A percentile compares a stretch with the other conserved stretches of the same genome.
phyloP scores from a whole-genome alignment of 2,329 filamentous ascomycete genomes.

The Exophiala bonariae region DNA sequence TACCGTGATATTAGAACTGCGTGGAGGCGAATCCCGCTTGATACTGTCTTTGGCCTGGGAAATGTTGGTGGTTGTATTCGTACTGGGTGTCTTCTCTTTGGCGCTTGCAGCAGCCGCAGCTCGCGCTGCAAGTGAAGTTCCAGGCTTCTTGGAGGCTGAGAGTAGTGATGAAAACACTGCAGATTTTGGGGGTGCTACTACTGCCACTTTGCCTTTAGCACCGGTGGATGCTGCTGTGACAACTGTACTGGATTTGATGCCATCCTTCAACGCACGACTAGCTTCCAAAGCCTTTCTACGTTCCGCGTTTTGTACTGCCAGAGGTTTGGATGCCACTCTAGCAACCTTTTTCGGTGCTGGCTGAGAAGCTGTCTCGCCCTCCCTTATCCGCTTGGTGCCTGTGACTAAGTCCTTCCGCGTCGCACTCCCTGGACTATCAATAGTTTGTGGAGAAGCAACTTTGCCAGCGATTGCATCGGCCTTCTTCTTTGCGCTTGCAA shows the following conservation, averaged over 20 bases:
- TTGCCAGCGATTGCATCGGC: constrained; percentile 40
- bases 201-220: constrained; percentile 37
- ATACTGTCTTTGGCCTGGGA: constrained; percentile 28
- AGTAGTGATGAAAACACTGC: constrained; percentile 48
- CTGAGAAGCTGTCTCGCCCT: constrained; percentile 25
- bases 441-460: constrained; percentile 27
- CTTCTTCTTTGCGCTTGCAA: constrained; percentile 44
- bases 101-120: constrained; percentile 36
- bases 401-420: constrained; percentile 13
- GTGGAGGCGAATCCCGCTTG: constrained; percentile 36
- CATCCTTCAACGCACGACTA: constrained; percentile 17
- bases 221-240: constrained; percentile 12
- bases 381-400: constrained; percentile 15
- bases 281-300: constrained; percentile 24
- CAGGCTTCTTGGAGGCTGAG: constrained; percentile 51
- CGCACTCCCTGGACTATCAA: constrained; percentile 14
- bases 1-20: constrained; percentile 17
- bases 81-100: constrained; percentile 35
- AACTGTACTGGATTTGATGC: constrained; percentile 11
- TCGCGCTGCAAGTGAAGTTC: constrained; percentile 50
- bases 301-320: constrained; percentile 29
- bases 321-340: constrained; percentile 35
- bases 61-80: constrained; percentile 24
- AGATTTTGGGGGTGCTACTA: constrained; percentile 36
- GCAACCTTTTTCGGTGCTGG: constrained; percentile 39